Conservation (phyloP, 768 basidiomycete genomes). For the Boletus sensibilis region DNA sequence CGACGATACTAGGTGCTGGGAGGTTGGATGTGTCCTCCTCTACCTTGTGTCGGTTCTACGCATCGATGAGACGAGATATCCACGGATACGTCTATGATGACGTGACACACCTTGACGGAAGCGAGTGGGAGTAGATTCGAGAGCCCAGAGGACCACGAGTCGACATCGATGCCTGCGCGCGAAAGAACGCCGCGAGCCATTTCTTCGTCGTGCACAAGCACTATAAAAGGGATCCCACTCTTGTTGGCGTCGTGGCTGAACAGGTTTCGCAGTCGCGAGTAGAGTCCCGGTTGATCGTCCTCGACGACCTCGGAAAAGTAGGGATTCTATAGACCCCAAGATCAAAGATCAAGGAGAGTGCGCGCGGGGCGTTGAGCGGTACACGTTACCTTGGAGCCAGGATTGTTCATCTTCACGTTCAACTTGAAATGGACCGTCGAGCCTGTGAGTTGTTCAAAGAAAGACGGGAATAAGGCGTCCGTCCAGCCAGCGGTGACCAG, state of each 20-base stretch:
- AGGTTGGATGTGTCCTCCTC: neutral
- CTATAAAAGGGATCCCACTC: slow-evolving; percentile 37
- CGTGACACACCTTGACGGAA: slow-evolving; percentile 7
- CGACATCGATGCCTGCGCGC: slow-evolving; percentile 42
- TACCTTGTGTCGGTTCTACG: slow-evolving; percentile 12
- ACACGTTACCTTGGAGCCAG: slow-evolving; percentile 15
- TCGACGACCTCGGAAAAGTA: slow-evolving; percentile 20
- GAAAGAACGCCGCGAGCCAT: slow-evolving; percentile 40
- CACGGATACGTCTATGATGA: neutral
- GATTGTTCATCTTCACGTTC: slow-evolving; percentile 9
- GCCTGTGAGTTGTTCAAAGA: slow-evolving; percentile 19
- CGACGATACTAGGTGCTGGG: slow-evolving; percentile 40
- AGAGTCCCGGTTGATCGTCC: slow-evolving; percentile 9
- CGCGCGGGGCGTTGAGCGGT: neutral
- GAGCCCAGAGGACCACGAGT: slow-evolving; percentile 43
- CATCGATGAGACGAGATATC: neutral
- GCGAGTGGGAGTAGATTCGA: slow-evolving; percentile 13
- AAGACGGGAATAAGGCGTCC: slow-evolving; percentile 33
- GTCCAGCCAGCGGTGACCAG: slow-evolving; percentile 44
- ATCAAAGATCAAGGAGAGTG: neutral
- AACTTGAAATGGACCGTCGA: slow-evolving; percentile 22
- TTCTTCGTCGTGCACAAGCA: slow-evolving; percentile 47
- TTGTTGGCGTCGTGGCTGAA: slow-evolving; percentile 20
- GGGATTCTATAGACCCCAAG: slow-evolving; percentile 5
- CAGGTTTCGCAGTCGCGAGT: slow-evolving; percentile 18